Evolutionary conservation across 441 rosid genomes (phyloP).

Genomic region (Pelargonium myrrhifolium): DNA sequence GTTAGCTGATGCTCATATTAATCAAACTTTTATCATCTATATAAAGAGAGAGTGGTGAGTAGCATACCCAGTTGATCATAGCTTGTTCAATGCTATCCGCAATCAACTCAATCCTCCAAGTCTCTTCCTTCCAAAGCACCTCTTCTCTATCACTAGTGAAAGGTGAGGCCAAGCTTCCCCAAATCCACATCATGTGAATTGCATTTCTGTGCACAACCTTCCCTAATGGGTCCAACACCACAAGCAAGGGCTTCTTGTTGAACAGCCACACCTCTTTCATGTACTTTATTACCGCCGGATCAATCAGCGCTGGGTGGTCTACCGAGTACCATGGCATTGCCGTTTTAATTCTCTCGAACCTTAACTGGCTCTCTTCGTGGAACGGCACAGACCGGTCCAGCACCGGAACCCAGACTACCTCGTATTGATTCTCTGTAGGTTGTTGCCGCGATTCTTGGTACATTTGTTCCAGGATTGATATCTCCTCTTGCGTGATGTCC

Average conservation of each 20-base stretch:
- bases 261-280: constrained; percentile 40
- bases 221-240: constrained; percentile 37
- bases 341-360: constrained; percentile 20
- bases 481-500: constrained; percentile 22
- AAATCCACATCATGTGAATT: constrained; percentile 38
- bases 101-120: constrained; percentile 35
- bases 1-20: no score
- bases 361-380: constrained; percentile 14
- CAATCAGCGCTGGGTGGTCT: constrained; percentile 28
- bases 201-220: constrained; percentile 29
- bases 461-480: constrained; percentile 25
- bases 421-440: constrained; percentile 26
- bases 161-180: constrained; percentile 39
- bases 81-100: constrained; percentile 28
- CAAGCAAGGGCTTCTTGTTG: constrained; percentile 33
- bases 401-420: constrained; percentile 41
- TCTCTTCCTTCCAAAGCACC: constrained; percentile 37
- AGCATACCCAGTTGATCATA: constrained; percentile 28
- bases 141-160: constrained; percentile 35
- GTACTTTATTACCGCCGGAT: constrained; percentile 29
- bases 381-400: constrained; percentile 25
- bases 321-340: constrained; percentile 40
- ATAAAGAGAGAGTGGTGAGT: neutral
- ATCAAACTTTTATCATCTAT: no score
- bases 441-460: constrained; percentile 23